Evolutionary conservation across 176 grass and related monocot species (phyloP).

Genomic region (Lolium perenne): DNA sequence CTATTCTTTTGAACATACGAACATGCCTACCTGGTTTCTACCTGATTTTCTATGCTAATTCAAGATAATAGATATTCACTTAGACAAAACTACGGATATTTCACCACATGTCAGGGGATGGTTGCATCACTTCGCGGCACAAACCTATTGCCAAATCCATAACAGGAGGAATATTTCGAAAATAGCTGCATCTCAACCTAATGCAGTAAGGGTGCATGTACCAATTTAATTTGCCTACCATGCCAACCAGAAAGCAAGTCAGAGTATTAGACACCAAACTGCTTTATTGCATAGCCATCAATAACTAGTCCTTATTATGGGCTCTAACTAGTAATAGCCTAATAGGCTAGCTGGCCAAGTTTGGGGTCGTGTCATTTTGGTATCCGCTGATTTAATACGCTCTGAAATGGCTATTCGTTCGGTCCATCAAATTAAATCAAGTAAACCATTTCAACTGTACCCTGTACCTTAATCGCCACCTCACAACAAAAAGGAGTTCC

Average conservation of each 20-base stretch:
- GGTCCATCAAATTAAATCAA: conserved; percentile 40
- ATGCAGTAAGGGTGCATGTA: not conserved
- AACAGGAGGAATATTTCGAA: not conserved
- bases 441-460: conserved; percentile 39
- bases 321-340: conserved; percentile 39
- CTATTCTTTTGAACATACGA: conserved; percentile 6
- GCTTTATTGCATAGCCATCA: conserved; percentile 38
- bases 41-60: conserved; percentile 9
- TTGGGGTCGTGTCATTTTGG: conserved; percentile 34
- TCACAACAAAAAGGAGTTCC: conserved; percentile 36
- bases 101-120: not conserved
- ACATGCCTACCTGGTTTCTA: not conserved
- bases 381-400: conserved; percentile 23
- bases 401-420: conserved; percentile 26
- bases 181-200: not conserved
- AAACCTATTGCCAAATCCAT: not conserved
- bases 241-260: conserved; percentile 36
- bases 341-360: conserved; percentile 34
- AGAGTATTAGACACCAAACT: conserved; percentile 45
- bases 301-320: not conserved
- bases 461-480: conserved; percentile 40
- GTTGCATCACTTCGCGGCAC: conserved; percentile 20
- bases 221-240: conserved; percentile 33
- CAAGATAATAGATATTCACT: conserved; percentile 16
- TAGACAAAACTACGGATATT: conserved; percentile 13